Evolutionary conservation across 1,284 basidiomycete species (phyloP), one percentile per base, ranked within the genome.

Genomic region (Mrakiaceae sp.): DNA sequence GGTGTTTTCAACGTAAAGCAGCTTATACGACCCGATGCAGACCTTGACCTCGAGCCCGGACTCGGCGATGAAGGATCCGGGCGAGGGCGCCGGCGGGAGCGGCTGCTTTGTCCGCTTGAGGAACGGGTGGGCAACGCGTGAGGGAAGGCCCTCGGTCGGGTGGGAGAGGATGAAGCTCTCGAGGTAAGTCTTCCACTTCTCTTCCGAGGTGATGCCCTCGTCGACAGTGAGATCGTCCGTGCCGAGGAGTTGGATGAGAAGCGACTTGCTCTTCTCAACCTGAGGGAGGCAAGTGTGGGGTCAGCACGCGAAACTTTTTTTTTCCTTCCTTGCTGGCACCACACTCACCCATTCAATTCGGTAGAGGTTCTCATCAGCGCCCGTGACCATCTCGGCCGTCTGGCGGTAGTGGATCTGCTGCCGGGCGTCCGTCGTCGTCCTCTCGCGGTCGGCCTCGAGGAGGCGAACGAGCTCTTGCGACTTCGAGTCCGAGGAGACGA

Each of bases 331-430:
- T 27, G 27, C 27, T 27, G 27, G 27, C 27, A 27, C 27, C 27
- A 5, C 7, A 78, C 84, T 64, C 72, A 92, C 90, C 87, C 91
- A 96, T 76, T 94, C 92, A 57, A 97, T 83, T 27, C 90, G 83
- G 80, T 90, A 98, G 14, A 97, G 78, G 73, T 90, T 92, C 75
- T 98, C 95, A 64, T 97, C 93, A 0, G 86, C 82, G 1, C 88
- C 90, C 54, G 95, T 76, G 6, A 90, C 82, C 59, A 83, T 86
- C 74, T 97, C 94, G 0, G 87, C 88, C 62, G 84, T 84, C 73
- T 87, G 84, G 56, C 93, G 82, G 69, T 86, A 86, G 59, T 88
- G 90, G 68, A 90, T 89, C 72, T 90, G 86, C 70, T 94, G 90
- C 68, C 92, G 85, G 1, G 85, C 86, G 0, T 87, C 87, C 2